A percentile compares a stretch with the other conserved stretches of the same genome.
Evolutionary conservation across 306 rosid species (phyloP).

Genomic region (Vigna reflexopilosa): DNA sequence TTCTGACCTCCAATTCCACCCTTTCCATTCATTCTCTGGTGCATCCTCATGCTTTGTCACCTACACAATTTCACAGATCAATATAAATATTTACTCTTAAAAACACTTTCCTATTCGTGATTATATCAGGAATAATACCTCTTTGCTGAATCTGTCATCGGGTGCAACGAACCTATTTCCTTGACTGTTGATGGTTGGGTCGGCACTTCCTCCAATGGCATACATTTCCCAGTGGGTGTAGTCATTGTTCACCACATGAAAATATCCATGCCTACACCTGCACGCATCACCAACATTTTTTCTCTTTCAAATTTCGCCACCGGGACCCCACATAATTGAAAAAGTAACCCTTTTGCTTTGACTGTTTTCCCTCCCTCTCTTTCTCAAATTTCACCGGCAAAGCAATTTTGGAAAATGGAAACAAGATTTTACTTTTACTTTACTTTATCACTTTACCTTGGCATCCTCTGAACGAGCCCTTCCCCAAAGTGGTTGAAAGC

Average conservation of each 20-base stretch:
- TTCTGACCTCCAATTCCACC: conserved; percentile 96
- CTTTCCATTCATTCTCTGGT: conserved; percentile 77
- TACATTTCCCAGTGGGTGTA: conserved; percentile 99
- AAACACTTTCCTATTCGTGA: too few species aligned
- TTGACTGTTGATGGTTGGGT: conserved; percentile 94
- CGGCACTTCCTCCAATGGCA: conserved; percentile 96
- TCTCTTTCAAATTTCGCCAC: conserved; percentile 26
- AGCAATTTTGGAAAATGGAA: not conserved
- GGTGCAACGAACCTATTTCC: conserved; percentile 96
- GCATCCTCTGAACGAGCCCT: conserved; percentile 98
- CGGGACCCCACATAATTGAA: conserved; percentile 34
- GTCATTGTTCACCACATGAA: conserved; percentile 99
- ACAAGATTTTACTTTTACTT: not conserved
- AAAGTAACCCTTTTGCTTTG: not conserved
- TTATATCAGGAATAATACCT: conserved; percentile 45
- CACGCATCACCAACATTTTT: conserved; percentile 28
- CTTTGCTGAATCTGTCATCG: conserved; percentile 79
- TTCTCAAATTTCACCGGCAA: not conserved
- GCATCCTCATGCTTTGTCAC: conserved; percentile 99
- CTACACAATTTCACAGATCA: conserved; percentile 44
- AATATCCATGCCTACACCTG: conserved; percentile 97
- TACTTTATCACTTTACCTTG: conserved; percentile 62
- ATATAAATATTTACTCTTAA: too few species aligned
- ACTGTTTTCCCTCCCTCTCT: not conserved
- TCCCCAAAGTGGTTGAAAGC: conserved; percentile 98